Evolutionary conservation across 148 eudicot genomes (phyloP), one percentile per base, ranked within the genome.

Genomic region (Camellia lanceoleosa): DNA sequence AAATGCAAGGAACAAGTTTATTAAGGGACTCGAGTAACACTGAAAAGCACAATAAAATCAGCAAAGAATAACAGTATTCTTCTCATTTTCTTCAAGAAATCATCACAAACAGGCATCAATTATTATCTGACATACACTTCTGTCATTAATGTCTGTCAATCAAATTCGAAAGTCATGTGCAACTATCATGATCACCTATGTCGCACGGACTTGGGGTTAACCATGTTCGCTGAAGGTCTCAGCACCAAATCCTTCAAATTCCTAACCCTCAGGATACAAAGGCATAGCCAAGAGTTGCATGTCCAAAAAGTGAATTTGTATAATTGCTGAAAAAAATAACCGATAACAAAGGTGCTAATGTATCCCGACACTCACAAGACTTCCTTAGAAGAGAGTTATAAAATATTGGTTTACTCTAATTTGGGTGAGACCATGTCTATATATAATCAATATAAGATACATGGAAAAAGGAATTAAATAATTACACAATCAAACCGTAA

Each of bases 71-170:
- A 23, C 16, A n/a, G 19, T 43, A 42, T 5, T 38, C 23, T 52
- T 5, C 64, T 44, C 18, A 68, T 63, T 77, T 65, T 46, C 78
- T 75, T 63, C 79, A 6, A 4, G 47, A 46, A 15, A 76, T 20
- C 23, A 38, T 12, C 56, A 46, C 5, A 11, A 19, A 13, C 79
- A 43, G 3, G 38, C 47, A 30, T 75, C 38, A 74, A 9, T 15
- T 44, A 42, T 41, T 59, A 0, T 20, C 5, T 8, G 71, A 38
- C 71, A 30, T 67, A 67, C 13, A 3, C 46, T 4, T 30, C 14
- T 38, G 3, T 38, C 3, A 1, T 41, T 67, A 67, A 42, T 11
- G 0, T 67, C 68, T 60, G 16, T 15, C 20, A 60, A 60, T n/a
- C n/a, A 60, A 60, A 60, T 60, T 60, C 64, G 15, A 20, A 60